These are phyloP conservation scores for Ceratocystiopsis brevicomis DNA, from an alignment of 2,329 filamentous ascomycete genomes.

Conservation along the genomic window DNA sequence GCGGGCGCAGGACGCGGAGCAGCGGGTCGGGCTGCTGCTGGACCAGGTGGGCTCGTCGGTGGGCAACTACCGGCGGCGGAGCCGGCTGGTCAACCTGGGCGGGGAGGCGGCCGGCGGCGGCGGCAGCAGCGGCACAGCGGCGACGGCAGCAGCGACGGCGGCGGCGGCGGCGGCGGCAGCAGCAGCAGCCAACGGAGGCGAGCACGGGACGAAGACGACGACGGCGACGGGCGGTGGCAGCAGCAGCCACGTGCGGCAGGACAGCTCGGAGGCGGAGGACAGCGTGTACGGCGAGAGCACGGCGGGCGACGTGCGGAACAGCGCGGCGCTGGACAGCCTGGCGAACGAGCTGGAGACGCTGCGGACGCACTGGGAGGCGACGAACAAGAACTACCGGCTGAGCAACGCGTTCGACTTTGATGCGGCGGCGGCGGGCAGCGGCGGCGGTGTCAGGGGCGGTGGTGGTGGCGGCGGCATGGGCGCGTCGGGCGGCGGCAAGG, in stretches of 20 bases:
- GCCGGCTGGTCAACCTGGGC: conserved; percentile 30
- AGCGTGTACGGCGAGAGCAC: conserved; percentile 41
- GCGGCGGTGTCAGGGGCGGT: not conserved
- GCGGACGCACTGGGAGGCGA: conserved; percentile 83
- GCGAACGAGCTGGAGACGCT: conserved; percentile 84
- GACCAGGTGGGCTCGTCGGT: conserved; percentile 91
- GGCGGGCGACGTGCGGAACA: conserved; percentile 35
- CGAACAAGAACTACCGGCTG: conserved; percentile 83
- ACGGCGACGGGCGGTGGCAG: not conserved
- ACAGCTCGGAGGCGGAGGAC: conserved; percentile 35
- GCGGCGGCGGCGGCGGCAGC: conserved; percentile 12
- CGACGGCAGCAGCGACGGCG: conserved; percentile 7
- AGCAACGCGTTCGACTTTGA: conserved; percentile 86
- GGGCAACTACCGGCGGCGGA: conserved; percentile 76
- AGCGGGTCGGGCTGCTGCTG: conserved; percentile 78
- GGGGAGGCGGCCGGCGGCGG: conserved; percentile 12
- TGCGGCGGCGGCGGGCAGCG: not conserved
- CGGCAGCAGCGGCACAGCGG: conserved; percentile 15
- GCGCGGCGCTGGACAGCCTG: conserved; percentile 66
- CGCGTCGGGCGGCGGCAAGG: conserved; percentile 17
- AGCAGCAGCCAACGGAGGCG: conserved; percentile 5
- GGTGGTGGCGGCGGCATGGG: conserved; percentile 2
- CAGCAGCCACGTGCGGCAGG: conserved; percentile 27
- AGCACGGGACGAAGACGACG: not conserved
- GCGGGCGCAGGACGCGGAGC: conserved; percentile 75